Evolutionary conservation across 2,329 filamentous ascomycete species (phyloP), one percentile per base, ranked within the genome.

Genomic region (Colletotrichum sp.): DNA sequence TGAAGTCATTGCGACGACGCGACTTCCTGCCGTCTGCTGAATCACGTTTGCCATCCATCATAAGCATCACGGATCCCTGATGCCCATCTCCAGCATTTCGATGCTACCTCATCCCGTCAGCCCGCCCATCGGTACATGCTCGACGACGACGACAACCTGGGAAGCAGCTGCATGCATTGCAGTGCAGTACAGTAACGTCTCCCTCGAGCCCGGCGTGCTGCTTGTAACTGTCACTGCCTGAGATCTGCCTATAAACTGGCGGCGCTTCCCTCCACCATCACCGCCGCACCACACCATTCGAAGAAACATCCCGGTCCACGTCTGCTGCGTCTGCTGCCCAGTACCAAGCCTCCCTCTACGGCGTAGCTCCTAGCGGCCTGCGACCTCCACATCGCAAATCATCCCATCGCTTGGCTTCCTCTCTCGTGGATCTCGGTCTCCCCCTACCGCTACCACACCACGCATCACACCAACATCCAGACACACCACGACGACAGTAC

Each of bases 251-350:
- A 71, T 63, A 57, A 66, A 36, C 68, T 21, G 61, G 13, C 33
- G 16, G n/a, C 68, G n/a, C 62, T 21, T 71, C 27, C 71, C 68
- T 71, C 62, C 62, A 36, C 33, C 71, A 31, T 72, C 68, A 62
- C 33, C 62, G 36, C 55, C 21, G 62, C 67, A 62, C 68, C 61
- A 59, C 61, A 73, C 71, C 67, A 66, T 34, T 55, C 61, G 47
- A 34, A 73, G 61, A 66, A 73, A 66, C 55, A 73, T 73, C 71
- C 71, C 62, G 62, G 71, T 66, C 43, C 61, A 51, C 24, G 59
- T 33, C 65, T 72, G 69, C 47, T 55, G 65, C 51, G 59, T 59
- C 59, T 70, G 24, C 66, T 73, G 70, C 67, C 43, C 54, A 24
- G 61, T 54, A 33, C 70, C 34, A 61, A 69, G 66, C 59, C 66